Evolutionary conservation across 768 basidiomycete genomes (phyloP).

Genomic region (Hericium alpestre): DNA sequence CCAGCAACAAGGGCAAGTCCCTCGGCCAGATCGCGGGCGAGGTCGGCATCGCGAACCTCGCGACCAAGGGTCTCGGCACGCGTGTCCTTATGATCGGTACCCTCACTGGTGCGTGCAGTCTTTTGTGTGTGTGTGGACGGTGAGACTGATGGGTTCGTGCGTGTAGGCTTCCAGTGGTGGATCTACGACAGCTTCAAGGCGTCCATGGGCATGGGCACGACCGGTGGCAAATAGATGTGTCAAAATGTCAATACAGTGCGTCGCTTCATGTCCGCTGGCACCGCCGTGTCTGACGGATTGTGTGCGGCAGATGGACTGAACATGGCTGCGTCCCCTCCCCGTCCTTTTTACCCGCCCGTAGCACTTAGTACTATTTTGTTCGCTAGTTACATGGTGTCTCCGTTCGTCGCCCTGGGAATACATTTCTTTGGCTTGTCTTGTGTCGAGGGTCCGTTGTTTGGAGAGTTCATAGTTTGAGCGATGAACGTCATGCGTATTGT

Average conservation of each 20-base stretch:
- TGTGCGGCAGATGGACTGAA: too few species aligned
- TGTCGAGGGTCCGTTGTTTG: too few species aligned
- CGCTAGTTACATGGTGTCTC: too few species aligned
- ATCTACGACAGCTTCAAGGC: slow-evolving; percentile 85
- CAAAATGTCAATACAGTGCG: slow-evolving; percentile 2
- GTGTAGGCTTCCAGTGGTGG: slow-evolving; percentile 81
- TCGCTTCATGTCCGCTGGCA: neutral
- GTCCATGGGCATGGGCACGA: slow-evolving; percentile 77
- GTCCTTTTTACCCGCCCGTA: too few species aligned
- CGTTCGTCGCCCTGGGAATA: too few species aligned
- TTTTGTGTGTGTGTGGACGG: slow-evolving; percentile 1
- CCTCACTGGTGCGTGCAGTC: slow-evolving; percentile 15
- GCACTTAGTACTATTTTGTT: too few species aligned
- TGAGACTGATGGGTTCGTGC: slow-evolving; percentile 10
- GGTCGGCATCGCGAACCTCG: slow-evolving; percentile 50
- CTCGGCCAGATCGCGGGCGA: slow-evolving; percentile 62
- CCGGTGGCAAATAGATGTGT: slow-evolving; percentile 66
- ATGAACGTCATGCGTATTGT: too few species aligned
- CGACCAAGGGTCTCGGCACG: slow-evolving; percentile 82
- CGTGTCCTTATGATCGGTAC: slow-evolving; percentile 70
- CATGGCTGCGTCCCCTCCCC: too few species aligned
- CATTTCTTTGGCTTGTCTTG: too few species aligned
- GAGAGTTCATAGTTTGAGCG: too few species aligned
- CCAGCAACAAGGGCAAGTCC: slow-evolving; percentile 72
- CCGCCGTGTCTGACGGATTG: too few species aligned